phyloP scores from a whole-genome alignment of 164 flowering plant species.

The Sedum album region DNA sequence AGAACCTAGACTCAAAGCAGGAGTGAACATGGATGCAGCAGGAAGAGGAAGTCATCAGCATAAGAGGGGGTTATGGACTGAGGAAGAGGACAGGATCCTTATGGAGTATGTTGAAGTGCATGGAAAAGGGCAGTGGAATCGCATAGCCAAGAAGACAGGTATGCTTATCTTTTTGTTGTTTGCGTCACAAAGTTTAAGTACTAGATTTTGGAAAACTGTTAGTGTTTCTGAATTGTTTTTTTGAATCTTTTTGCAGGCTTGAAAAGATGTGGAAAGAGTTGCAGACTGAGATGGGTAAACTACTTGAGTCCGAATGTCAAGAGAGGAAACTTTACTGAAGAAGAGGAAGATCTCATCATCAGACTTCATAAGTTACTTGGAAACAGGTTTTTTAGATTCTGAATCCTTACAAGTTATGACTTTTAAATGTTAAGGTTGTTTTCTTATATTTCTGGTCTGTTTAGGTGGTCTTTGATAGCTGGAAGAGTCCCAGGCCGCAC shows the following conservation, averaged over 20 bases:
- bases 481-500: slow-evolving; percentile 39
- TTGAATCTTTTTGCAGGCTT: slow-evolving; percentile 13
- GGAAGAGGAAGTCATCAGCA: slow-evolving; percentile 10
- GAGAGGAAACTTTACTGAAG: slow-evolving; percentile 23
- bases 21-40: slow-evolving; percentile 6
- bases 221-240: neutral
- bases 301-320: slow-evolving; percentile 32
- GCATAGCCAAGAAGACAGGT: slow-evolving; percentile 24
- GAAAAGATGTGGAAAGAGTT: slow-evolving; percentile 41
- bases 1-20: neutral
- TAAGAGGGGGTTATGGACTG: slow-evolving; percentile 28
- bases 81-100: slow-evolving; percentile 23
- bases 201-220: neutral
- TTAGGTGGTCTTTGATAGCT: slow-evolving; percentile 39
- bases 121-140: slow-evolving; percentile 30
- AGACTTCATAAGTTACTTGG: slow-evolving; percentile 37
- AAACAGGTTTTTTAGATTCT: slow-evolving; percentile 22
- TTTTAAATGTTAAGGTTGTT: neutral
- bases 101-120: slow-evolving; percentile 21
- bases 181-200: neutral
- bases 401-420: neutral
- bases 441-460: neutral
- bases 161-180: neutral
- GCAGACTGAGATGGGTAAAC: slow-evolving; percentile 38
- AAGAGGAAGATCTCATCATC: slow-evolving; percentile 38